Evolutionary conservation across 345 rosid genomes (phyloP).

Genomic region (Lepidium aucheri): DNA sequence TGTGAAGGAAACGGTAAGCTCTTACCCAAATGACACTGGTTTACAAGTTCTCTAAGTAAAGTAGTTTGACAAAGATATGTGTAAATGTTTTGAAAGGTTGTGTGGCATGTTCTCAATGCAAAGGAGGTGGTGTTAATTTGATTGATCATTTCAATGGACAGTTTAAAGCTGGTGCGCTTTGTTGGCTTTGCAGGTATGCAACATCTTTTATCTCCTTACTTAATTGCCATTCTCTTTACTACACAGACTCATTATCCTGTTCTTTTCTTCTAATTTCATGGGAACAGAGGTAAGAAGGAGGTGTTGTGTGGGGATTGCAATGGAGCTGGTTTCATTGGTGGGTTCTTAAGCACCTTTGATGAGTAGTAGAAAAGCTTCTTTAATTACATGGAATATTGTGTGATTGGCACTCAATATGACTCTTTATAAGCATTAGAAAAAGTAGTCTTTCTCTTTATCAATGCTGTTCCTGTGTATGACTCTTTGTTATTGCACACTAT

Average conservation of each 20-base stretch:
- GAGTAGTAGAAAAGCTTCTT: constrained; percentile 21
- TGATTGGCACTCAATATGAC: background rate
- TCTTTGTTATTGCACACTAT: constrained; percentile 3
- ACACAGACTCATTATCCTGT: background rate
- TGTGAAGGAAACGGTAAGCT: constrained; percentile 72
- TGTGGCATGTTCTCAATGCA: constrained; percentile 55
- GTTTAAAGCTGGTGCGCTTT: constrained; percentile 83
- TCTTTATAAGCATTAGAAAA: constrained; percentile 3
- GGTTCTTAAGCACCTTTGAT: constrained; percentile 81
- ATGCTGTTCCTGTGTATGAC: background rate
- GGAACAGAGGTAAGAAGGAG: constrained; percentile 76
- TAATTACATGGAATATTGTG: background rate
- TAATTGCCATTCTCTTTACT: no score
- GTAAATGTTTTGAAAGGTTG: constrained; percentile 35
- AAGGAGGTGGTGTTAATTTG: constrained; percentile 79
- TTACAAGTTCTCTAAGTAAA: background rate
- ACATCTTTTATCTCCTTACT: no score
- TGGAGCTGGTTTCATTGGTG: constrained; percentile 96
- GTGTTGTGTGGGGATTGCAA: constrained; percentile 79
- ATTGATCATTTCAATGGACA: constrained; percentile 90
- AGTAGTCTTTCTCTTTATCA: background rate
- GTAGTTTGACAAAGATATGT: background rate
- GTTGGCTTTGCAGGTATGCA: constrained; percentile 79
- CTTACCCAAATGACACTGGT: background rate
- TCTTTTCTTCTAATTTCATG: background rate